phyloP scores from a whole-genome alignment of 768 basidiomycete species.

The Sistotremastrum suecicum region DNA sequence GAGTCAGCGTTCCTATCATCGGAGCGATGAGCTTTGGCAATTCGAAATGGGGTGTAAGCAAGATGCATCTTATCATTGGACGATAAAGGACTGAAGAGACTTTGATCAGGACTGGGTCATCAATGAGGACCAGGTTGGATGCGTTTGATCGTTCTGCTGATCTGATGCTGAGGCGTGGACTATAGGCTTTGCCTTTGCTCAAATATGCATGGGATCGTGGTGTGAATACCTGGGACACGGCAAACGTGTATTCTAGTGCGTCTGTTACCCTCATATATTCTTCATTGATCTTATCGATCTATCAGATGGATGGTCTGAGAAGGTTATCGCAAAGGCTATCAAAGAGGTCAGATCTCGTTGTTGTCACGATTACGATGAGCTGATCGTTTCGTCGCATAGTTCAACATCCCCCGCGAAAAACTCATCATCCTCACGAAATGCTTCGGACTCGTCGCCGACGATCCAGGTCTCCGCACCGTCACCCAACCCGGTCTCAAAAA shows the following conservation, averaged over 20 bases:
- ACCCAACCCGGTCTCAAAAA: background rate
- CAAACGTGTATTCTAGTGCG: slow-evolving; percentile 20
- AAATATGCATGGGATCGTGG: slow-evolving; percentile 27
- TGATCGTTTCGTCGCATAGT: slow-evolving; percentile 4
- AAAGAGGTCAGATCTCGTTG: slow-evolving; percentile 17
- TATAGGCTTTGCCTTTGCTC: slow-evolving; percentile 18
- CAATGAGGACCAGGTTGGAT: slow-evolving; percentile 7
- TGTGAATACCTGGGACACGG: slow-evolving; percentile 26
- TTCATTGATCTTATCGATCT: too few species aligned
- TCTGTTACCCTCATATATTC: too few species aligned
- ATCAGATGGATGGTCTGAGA: slow-evolving; percentile 20
- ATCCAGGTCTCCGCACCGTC: background rate
- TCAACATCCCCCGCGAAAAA: slow-evolving; percentile 15
- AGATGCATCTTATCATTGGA: too few species aligned
- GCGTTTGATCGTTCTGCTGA: background rate
- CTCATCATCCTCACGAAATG: slow-evolving; percentile 15
- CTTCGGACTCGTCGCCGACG: slow-evolving; percentile 8
- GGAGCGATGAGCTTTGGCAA: slow-evolving; percentile 15
- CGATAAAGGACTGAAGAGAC: background rate
- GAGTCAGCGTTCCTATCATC: slow-evolving; percentile 12
- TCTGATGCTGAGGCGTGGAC: background rate
- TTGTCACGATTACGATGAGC: background rate
- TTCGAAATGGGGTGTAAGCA: slow-evolving; percentile 8
- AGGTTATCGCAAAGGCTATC: slow-evolving; percentile 22
- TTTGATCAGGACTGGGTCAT: slow-evolving; percentile 13